A percentile compares a stretch with the other conserved stretches of the same genome.
phyloP scores from a whole-genome alignment of 257 asterid species.

The Fraxinus excelsior region DNA sequence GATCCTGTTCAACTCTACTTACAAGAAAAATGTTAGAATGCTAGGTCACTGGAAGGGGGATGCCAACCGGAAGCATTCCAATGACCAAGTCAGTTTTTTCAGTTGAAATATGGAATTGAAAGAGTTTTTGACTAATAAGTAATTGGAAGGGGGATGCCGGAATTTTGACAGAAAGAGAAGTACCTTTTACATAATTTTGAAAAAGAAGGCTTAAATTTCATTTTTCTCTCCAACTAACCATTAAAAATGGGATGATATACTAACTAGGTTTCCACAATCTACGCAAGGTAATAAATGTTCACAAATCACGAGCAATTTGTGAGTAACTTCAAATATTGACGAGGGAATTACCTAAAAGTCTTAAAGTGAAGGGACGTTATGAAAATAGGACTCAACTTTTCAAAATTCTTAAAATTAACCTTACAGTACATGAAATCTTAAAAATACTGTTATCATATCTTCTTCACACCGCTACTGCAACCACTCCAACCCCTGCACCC shows the following conservation, averaged over 20 bases:
- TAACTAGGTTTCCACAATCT: not conserved
- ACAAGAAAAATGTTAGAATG: not conserved
- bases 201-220: not conserved
- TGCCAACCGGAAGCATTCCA: not conserved
- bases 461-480: not conserved
- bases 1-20: not conserved
- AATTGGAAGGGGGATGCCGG: not conserved
- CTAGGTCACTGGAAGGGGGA: not conserved
- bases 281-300: not conserved
- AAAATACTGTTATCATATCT: not conserved
- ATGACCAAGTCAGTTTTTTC: not conserved
- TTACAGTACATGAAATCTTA: not conserved
- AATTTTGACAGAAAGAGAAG: not conserved
- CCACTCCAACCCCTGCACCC: not conserved
- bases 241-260: not conserved
- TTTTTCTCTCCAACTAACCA: not conserved
- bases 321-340: not conserved
- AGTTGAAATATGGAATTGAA: not conserved
- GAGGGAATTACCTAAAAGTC: not conserved
- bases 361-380: not conserved
- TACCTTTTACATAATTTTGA: not conserved
- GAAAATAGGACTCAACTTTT: not conserved
- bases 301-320: not conserved
- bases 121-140: not conserved
- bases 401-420: not conserved